Base-by-base conservation (phyloP, 441 rosid genomes). In the Biscutella auriculata region DNA sequence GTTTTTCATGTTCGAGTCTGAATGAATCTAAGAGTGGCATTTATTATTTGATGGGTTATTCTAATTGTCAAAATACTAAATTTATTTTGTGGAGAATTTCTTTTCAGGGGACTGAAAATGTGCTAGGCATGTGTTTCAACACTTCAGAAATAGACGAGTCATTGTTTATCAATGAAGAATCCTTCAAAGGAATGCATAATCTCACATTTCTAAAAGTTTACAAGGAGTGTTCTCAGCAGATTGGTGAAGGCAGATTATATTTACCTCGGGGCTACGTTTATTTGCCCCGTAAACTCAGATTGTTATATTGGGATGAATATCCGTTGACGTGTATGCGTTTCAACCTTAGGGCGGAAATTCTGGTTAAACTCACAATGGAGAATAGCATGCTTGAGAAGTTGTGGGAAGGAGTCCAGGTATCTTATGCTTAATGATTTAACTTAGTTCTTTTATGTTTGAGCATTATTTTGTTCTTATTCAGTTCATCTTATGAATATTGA, bases 251-350 rank as follows among this genome's bases (percentile, higher is more conserved):
- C 0, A 30, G 12, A 43, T 12, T 1, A 52, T 37, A 43, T 1
- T 21, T 57, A 7, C 9, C 14, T 0, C 1, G 23, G 13, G 8
- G 5, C 0, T 14, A 44, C 7, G 3, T 32, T 0, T 29, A 32
- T 49, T 42, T 72, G 0, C 30, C 62, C 3, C 5, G 2, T 9
- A 28, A 59, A 23, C 13, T 77, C 6, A 12, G 65, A 6, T 36
- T 35, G 11, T 27, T 74, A 0, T 7, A 3, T 0, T 66, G 58
- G 69, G 9, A 36, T 0, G 6, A 4, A 5, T 70, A 17, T 6
- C 65, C 57, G 14, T 13, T 49, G 51, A 42, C 19, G 37, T 63
- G 17, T 9, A 1, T 70, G 40, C 73, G 0, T 63, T 70, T 21
- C 0, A 3, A 9, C 54, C 16, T 1, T n/a, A n/a, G n/a, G n/a